A percentile compares a stretch with the other conserved stretches of the same genome.
phyloP scores from a whole-genome alignment of 2,329 filamentous ascomycete genomes.

The Intubia oerlemansii region DNA sequence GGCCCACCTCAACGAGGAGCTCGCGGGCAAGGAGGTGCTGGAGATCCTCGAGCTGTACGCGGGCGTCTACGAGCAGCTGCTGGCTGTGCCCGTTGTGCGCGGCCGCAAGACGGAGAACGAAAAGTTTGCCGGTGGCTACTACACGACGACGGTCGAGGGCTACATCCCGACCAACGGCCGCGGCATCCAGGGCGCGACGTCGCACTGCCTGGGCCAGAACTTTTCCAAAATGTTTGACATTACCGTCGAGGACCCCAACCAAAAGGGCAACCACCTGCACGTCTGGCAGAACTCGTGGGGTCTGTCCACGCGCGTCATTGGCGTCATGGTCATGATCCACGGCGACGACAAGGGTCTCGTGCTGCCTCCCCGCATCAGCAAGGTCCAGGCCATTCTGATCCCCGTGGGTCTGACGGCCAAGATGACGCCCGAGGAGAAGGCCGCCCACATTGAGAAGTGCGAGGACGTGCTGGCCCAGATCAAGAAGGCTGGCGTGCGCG shows the following conservation, averaged over 20 bases:
- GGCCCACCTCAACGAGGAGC: conserved; percentile 67
- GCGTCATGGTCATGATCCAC: conserved; percentile 98
- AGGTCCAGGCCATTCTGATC: conserved; percentile 68
- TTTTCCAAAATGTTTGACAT: conserved; percentile 98
- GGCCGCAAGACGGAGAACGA: conserved; percentile 94
- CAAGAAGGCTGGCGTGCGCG: conserved; percentile 52
- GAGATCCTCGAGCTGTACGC: conserved; percentile 90
- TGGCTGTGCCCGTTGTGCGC: conserved; percentile 86
- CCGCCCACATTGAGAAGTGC: conserved; percentile 55
- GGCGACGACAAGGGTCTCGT: conserved; percentile 90
- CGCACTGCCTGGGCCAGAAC: conserved; percentile 88
- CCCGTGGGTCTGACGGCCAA: conserved; percentile 87
- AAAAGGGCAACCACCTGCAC: conserved; percentile 60
- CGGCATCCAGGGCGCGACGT: conserved; percentile 91
- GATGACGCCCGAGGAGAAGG: conserved; percentile 58
- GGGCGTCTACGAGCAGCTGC: conserved; percentile 75
- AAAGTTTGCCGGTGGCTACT: conserved; percentile 91
- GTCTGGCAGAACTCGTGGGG: conserved; percentile 99
- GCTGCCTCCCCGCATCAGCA: conserved; percentile 74
- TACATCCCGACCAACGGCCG: conserved; percentile 92
- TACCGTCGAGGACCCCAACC: conserved; percentile 75
- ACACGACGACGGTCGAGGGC: conserved; percentile 90
- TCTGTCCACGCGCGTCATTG: conserved; percentile 87
- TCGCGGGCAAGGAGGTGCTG: conserved; percentile 67
- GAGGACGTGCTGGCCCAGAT: conserved; percentile 49